These are phyloP conservation scores for Ambrosiella xylebori DNA, from an alignment of 2,329 filamentous ascomycete genomes.

Conservation along the genomic window DNA sequence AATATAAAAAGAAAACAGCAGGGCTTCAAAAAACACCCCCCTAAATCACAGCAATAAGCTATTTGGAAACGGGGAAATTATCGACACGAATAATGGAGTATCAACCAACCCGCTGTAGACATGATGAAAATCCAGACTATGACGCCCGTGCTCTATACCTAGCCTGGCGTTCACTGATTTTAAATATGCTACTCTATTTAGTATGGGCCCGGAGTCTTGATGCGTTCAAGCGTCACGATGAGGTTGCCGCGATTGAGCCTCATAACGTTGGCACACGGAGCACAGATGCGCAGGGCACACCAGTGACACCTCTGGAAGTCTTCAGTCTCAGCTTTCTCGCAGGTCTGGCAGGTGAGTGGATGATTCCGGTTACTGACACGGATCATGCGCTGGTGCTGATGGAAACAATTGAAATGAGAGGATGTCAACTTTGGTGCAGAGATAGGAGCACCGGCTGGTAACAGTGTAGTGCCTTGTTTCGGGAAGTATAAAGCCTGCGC, in stretches of 20 bases:
- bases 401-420: slow-evolving; percentile 29
- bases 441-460: slow-evolving; percentile 21
- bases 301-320: slow-evolving; percentile 30
- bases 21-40: too few species aligned
- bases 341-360: slow-evolving; percentile 36
- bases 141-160: too few species aligned
- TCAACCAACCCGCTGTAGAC: too few species aligned
- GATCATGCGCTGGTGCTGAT: slow-evolving; percentile 31
- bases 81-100: too few species aligned
- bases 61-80: too few species aligned
- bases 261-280: slow-evolving; percentile 27
- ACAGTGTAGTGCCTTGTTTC: background rate
- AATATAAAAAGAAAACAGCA: too few species aligned
- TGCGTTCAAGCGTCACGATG: background rate
- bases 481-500: slow-evolving; percentile 24
- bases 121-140: too few species aligned
- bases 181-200: background rate
- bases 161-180: too few species aligned
- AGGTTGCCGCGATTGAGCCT: slow-evolving; percentile 27
- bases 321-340: slow-evolving; percentile 23
- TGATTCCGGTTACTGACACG: slow-evolving; percentile 31
- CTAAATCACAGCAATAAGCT: too few species aligned
- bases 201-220: background rate
- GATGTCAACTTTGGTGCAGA: slow-evolving; percentile 27
- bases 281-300: slow-evolving; percentile 36